Evolutionary conservation across 768 basidiomycete species (phyloP).

Genomic region (Lentinula raphanica): DNA sequence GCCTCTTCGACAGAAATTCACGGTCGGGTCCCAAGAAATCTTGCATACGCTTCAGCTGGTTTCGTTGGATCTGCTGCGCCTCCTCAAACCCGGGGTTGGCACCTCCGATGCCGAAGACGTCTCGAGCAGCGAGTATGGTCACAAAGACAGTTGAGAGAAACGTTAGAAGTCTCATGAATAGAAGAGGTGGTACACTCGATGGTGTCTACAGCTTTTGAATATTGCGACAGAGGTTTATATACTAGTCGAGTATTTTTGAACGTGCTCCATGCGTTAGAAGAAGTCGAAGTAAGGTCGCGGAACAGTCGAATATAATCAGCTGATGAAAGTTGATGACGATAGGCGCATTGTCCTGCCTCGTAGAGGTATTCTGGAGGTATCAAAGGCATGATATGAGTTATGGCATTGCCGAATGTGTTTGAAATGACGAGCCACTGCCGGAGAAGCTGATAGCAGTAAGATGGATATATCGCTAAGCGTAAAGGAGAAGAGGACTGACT

Average conservation of each 20-base stretch:
- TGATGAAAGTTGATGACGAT: background rate
- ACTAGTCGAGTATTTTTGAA: background rate
- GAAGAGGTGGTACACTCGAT: background rate
- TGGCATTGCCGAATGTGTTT: background rate
- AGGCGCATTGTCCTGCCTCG: background rate
- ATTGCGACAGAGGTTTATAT: background rate
- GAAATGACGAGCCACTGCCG: too few species aligned
- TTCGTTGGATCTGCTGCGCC: constrained; percentile 40
- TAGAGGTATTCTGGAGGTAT: background rate
- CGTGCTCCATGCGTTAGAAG: background rate
- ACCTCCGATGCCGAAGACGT: constrained; percentile 20
- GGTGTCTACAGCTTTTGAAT: background rate
- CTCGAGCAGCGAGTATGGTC: background rate
- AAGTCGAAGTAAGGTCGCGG: background rate
- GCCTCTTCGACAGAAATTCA: constrained; percentile 28
- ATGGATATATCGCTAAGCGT: background rate
- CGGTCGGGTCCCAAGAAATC: constrained; percentile 31
- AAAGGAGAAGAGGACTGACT: background rate
- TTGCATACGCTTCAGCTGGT: constrained; percentile 35
- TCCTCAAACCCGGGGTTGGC: constrained; percentile 36
- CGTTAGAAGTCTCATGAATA: constrained; percentile 6
- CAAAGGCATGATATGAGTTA: background rate
- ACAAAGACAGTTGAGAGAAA: constrained; percentile 5
- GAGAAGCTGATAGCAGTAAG: too few species aligned
- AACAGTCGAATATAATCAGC: background rate